Conservation (phyloP, 306 rosid genomes). For the Phaseolus lunatus region DNA sequence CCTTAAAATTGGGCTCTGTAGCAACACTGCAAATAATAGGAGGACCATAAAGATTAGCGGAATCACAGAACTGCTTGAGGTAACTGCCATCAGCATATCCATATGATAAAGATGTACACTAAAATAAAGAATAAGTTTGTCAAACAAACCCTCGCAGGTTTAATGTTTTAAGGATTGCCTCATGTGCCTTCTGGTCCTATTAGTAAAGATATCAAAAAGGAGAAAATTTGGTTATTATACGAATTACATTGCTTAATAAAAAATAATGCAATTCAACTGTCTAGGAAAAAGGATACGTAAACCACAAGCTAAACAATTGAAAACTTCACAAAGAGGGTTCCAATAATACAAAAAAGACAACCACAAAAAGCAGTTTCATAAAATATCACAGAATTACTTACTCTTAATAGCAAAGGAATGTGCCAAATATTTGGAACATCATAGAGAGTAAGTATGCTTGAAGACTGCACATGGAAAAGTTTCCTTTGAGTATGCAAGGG, state of each 20-base stretch:
- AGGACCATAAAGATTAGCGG: slow-evolving; percentile 20
- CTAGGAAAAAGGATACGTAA: background rate
- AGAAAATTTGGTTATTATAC: slow-evolving; percentile 29
- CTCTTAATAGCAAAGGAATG: slow-evolving; percentile 84
- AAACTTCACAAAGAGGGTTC: slow-evolving; percentile 19
- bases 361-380: slow-evolving; percentile 9
- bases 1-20: slow-evolving; percentile 63
- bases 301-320: background rate
- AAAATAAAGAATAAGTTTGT: slow-evolving; percentile 44
- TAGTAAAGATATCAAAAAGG: slow-evolving; percentile 36
- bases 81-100: background rate
- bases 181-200: slow-evolving; percentile 89
- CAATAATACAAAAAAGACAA: slow-evolving; percentile 14
- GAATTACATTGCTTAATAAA: slow-evolving; percentile 22
- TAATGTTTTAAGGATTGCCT: slow-evolving; percentile 73
- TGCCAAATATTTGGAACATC: slow-evolving; percentile 98
- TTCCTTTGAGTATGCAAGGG: slow-evolving; percentile 27
- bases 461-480: slow-evolving; percentile 56
- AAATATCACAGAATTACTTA: slow-evolving; percentile 48
- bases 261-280: background rate
- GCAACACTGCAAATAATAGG: slow-evolving; percentile 60
- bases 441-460: slow-evolving; percentile 75
- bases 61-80: slow-evolving; percentile 1
- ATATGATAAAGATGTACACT: slow-evolving; percentile 2
- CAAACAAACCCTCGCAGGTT: slow-evolving; percentile 68